Base-by-base conservation (phyloP, 148 eudicot genomes). In the Rheum nobile region DNA sequence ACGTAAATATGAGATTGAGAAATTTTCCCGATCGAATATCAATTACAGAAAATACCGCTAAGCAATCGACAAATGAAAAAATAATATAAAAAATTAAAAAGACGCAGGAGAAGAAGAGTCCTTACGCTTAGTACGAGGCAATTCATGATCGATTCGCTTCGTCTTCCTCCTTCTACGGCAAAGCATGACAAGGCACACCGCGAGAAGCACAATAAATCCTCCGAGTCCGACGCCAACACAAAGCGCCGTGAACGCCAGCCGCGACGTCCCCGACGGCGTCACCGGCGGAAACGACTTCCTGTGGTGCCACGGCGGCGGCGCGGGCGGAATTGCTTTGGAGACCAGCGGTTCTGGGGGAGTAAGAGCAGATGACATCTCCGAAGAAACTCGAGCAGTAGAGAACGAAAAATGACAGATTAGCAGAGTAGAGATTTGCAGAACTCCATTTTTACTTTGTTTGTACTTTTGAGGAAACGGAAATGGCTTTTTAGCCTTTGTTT, bases 221-320 rank as follows among this genome's bases (percentile, higher is more conserved):
- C 96, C 96, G 1, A 90, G 80, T n/a, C 89, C 96, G 43, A 85
- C 80, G 48, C 96, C 96, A 28, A 85, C 83, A 2, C 84, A 83
- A 32, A 88, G 82, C 13, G 90, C 96, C 57, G 85, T 77, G 77
- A 84, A 67, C 16, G 86, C 72, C 43, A 31, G 37, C 14, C 22
- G 21, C 22, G 70, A 65, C 8, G 69, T 73, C n/a, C 74, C 77
- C 61, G 85, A 54, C 41, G 81, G 13, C 42, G 79, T 11, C 35
- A 77, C 55, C 48, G 79, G 28, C 14, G 73, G 38, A 0, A 54
- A 12, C 68, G n/a, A 8, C 37, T 14, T 29, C 68, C 35, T 11
- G 32, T 11, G 8, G 32, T 0, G 11, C 17, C 14, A 1, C 6
- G 69, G 69, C 69, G 70, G 22, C 10, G 70, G 10, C 70, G 39